Base-by-base conservation (phyloP, 805 yeast species). In the Myxozyma vanderwaltii region DNA sequence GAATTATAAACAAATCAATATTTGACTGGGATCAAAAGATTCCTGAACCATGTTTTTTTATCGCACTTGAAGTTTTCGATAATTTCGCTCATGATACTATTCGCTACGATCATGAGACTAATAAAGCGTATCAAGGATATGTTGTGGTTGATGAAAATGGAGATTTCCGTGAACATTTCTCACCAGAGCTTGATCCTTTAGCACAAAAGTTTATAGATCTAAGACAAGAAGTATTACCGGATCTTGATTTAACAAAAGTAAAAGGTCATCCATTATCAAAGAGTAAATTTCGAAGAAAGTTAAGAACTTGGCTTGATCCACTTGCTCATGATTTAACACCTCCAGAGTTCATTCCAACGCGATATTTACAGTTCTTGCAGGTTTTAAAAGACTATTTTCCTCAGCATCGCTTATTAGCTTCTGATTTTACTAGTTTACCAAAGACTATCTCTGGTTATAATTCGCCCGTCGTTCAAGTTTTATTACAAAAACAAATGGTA, bases 61-160 rank as follows among this genome's bases (percentile, higher is more conserved):
- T 89, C 49, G 95, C 92, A 0, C 73, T 88, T 56, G 96, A 90
- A 68, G 94, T 89, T 6, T 83, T 90, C 71, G 96, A 89, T 72
- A 89, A 89, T 68, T 82, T 90, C 63, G 79, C 94, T 2, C 96
- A 89, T 72, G 96, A 89, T 69, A 81, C 87, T 27, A 80, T 89
- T 3, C 78, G 92, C 36, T 89, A 88, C 70, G 95, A 89, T 67
- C 81, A 84, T 59, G 67, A 74, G 7, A 82, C 90, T 0, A 82
- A 85, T 4, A 77, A 79, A 63, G 92, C 95, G 0, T 79, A 81
- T 63, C 94, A 89, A 70, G 95, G 92, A 0, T 83, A 86, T 64
- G 95, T 89, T 1, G 79, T 86, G 10, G 77, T 88, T 41, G 91
- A 89, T 68, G 82, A 80, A 38, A 74, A 83, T 63, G 90, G 91